These are phyloP conservation scores for Mucor sp. DNA, from an alignment of 371 early-diverging fungal genomes.

Conservation along the genomic window DNA sequence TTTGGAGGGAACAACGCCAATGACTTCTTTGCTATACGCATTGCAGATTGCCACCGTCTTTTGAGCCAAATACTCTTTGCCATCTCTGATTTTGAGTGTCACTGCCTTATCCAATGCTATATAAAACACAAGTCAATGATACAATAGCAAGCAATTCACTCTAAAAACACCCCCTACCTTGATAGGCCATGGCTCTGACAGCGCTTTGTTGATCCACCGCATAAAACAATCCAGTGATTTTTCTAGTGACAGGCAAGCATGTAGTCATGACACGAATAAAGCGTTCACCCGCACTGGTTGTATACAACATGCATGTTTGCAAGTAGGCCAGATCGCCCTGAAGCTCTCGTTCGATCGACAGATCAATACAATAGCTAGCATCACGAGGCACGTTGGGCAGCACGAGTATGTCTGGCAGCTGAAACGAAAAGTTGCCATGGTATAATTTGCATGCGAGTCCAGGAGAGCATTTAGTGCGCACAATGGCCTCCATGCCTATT, in stretches of 20 bases:
- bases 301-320: conserved; percentile 87
- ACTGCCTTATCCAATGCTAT: conserved; percentile 69
- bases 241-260: conserved; percentile 65
- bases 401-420: conserved; percentile 80
- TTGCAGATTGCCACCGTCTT: conserved; percentile 65
- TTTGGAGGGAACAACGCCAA: conserved; percentile 48
- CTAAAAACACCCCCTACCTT: conserved; percentile 53
- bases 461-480: conserved; percentile 83
- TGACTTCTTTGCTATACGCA: conserved; percentile 66
- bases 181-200: conserved; percentile 59
- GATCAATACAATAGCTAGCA: conserved; percentile 81
- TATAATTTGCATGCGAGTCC: conserved; percentile 78
- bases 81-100: conserved; percentile 73
- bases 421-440: conserved; percentile 88
- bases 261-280: conserved; percentile 84
- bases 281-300: conserved; percentile 69
- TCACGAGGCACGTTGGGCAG: conserved; percentile 85
- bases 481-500: conserved; percentile 83
- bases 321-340: conserved; percentile 68
- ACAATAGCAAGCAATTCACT: too few species aligned
- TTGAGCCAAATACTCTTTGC: conserved; percentile 71
- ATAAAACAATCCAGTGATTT: conserved; percentile 20
- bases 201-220: conserved; percentile 72
- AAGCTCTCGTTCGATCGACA: conserved; percentile 74
- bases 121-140: too few species aligned